Evolutionary conservation across 2,329 filamentous ascomycete species (phyloP).

Genomic region (Colletotrichum tofieldiae): DNA sequence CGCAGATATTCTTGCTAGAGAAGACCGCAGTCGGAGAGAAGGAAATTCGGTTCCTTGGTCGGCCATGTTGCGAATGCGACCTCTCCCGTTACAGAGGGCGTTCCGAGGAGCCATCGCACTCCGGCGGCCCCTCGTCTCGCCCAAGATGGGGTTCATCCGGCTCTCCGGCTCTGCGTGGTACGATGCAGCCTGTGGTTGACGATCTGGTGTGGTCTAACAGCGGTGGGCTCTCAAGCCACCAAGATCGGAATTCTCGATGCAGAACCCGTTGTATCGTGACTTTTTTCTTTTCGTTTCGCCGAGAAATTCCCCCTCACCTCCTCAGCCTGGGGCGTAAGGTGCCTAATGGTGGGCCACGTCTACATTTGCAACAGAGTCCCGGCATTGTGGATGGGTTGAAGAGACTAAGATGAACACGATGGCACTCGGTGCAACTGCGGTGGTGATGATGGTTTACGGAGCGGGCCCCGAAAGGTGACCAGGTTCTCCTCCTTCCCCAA

Average conservation of each 20-base stretch:
- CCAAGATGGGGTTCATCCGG: neutral
- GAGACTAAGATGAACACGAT: conserved; percentile 5
- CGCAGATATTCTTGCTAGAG: neutral
- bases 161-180: conserved; percentile 3
- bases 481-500: conserved; percentile 36
- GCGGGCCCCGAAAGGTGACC: conserved; percentile 1
- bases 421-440: conserved; percentile 39
- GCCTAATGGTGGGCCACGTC: neutral
- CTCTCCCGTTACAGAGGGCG: conserved; percentile 12
- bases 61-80: conserved; percentile 21
- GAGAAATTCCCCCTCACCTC: neutral
- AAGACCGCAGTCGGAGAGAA: neutral
- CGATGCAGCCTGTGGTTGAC: conserved; percentile 1
- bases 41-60: conserved; percentile 11
- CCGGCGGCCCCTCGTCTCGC: neutral
- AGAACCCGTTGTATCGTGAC: conserved; percentile 11
- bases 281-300: neutral
- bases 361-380: conserved; percentile 5
- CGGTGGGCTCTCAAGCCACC: neutral
- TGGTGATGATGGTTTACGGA: conserved; percentile 27
- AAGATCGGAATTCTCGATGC: conserved; percentile 7
- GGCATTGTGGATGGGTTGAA: conserved; percentile 30
- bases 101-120: conserved; percentile 17
- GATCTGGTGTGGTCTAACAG: neutral
- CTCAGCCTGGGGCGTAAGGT: neutral